Base-by-base conservation (phyloP, 371 early-diverging fungal species). In the Mortierella sp. region DNA sequence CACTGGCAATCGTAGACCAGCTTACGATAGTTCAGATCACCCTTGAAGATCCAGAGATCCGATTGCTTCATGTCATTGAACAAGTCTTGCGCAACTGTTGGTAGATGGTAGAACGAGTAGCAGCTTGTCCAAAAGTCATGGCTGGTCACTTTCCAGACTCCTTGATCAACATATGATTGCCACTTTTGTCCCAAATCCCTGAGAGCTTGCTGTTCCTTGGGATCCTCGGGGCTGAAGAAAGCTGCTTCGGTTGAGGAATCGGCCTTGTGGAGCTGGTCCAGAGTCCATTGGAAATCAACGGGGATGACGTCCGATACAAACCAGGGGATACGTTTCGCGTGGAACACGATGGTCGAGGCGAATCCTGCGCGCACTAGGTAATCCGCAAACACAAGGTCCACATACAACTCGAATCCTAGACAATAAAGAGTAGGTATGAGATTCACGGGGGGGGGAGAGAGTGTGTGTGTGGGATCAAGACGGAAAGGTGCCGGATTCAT, bases 1-100 rank as follows among this genome's bases (percentile, higher is more conserved):
- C 95, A 97, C 28, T 89, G 82, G 72, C 92, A 91, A 67, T 96
- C 96, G 80, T 93, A 94, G 5, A 92, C 89, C 19, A 96, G 82
- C 74, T 98, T 98, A 60, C 98, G 87, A 79, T 93, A 98, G 83
- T 98, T 98, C 67, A 98, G 74, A 68, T 98, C 98, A 31, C 98
- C 98, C 79, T 98, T 98, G 76, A 95, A 97, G 17, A 98, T 84
- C 37, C 93, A 82, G 24, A 95, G 59, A 24, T 87, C 82, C 4
- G 93, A 81, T 27, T 82, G 67, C 14, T 85, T 51, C 72, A 89
- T 72, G 29, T 88, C 83, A 1, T 74, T 55, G 77, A 84, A 94
- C 7, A 95, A 76, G 6, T 84, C 85, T 12, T 88, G 85, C 8
- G 90, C 91, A 10, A 79, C 66, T 0, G 79, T 80, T 0, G 83